Conservation (phyloP, 2,329 filamentous ascomycete species). For the Calonectria naviculata region DNA sequence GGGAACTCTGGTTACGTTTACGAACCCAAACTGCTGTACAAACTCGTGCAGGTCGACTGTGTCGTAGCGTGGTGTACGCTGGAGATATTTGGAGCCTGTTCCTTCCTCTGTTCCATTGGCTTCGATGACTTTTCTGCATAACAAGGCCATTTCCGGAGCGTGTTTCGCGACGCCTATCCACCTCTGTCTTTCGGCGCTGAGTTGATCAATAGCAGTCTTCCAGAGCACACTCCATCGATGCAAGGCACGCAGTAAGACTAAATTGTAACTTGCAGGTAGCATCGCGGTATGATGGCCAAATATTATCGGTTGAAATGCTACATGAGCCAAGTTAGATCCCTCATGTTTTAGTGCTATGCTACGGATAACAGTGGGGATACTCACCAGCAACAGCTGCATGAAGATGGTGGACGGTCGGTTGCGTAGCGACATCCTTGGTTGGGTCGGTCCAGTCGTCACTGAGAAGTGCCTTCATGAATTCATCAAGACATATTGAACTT, state of each 20-base stretch:
- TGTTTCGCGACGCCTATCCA: slow-evolving; percentile 27
- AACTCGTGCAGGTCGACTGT: background rate
- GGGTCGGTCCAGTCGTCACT: slow-evolving; percentile 8
- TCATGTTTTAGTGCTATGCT: no score
- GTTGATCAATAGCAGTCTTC: background rate
- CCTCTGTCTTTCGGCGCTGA: background rate
- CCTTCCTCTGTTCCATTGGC: background rate
- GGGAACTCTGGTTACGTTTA: background rate
- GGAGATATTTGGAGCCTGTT: background rate
- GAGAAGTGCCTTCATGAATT: slow-evolving; percentile 15
- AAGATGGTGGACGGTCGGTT: slow-evolving; percentile 5
- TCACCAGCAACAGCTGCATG: slow-evolving; percentile 4
- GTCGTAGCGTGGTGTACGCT: background rate
- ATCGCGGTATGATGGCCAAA: slow-evolving; percentile 25
- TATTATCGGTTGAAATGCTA: slow-evolving; percentile 15
- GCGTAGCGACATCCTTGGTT: background rate
- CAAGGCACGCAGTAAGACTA: background rate
- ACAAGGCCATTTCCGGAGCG: slow-evolving; percentile 7
- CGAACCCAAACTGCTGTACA: background rate
- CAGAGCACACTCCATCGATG: slow-evolving; percentile 31
- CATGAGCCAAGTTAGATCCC: no score
- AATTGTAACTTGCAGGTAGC: background rate
- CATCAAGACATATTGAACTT: background rate
- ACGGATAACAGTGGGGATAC: rapidly evolving
- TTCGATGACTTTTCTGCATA: slow-evolving; percentile 19